Base-by-base conservation (phyloP, 2,329 filamentous ascomycete species). In the Phyllosticta ampelicida region DNA sequence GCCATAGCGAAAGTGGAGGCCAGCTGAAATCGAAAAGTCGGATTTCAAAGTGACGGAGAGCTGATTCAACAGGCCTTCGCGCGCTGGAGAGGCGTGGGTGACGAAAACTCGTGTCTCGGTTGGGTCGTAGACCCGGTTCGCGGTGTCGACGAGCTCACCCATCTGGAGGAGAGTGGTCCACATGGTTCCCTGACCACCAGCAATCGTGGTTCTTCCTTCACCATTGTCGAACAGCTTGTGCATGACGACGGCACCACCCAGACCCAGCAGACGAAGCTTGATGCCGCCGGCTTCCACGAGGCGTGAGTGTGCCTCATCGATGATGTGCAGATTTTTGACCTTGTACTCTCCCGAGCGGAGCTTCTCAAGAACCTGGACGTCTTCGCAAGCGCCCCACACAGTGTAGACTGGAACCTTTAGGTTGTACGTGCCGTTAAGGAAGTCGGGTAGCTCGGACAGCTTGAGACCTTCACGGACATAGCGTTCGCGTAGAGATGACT, bases 201-300 rank as follows among this genome's bases (percentile, higher is more conserved):
- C 94, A 73, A 99, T 99, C 1, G 95, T 99, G 54, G 94, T 99
- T 73, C 92, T 86, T 61, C 94, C 94, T 70, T 99, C 94, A 57
- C 94, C 94, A 65, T 99, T 99, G 73, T 99, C 94, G 69, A 99
- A 99, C 18, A 99, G 83, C 80, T 99, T 99, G 80, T 99, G 94
- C 90, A 99, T 99, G 61, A 99, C 94, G 5, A 99, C 92, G 6
- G 94, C 94, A 67, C 94, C 94, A 63, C 94, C 94, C 30, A 99
- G 80, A 62, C 94, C 94, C 28, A 99, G 83, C 54, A 99, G 81
- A 67, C 94, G 88, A 63, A 99, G 84, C 81, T 97, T 97, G 58
- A 99, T 90, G 59, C 94, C 94, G 59, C 92, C 94, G 61, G 97
- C 80, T 75, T 99, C 94, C 60, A 99, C 81, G 65, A 99, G 79